Evolutionary conservation across 768 basidiomycete species (phyloP).

Genomic region (Amanita phalloides): DNA sequence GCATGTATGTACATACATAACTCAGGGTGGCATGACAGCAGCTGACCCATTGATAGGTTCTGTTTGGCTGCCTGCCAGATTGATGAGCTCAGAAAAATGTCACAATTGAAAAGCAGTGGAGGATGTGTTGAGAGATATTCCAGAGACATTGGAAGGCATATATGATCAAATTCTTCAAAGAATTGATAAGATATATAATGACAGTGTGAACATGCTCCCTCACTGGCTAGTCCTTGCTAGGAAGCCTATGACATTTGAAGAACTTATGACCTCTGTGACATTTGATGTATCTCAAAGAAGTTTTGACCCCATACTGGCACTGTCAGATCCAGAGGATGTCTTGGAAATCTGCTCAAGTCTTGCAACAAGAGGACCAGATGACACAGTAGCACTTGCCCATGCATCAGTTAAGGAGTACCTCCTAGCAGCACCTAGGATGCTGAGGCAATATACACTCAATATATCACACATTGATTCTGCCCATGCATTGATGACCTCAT

Average conservation of each 20-base stretch:
- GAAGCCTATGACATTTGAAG: background rate
- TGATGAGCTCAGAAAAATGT: background rate
- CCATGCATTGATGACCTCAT: too few species aligned
- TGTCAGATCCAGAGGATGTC: background rate
- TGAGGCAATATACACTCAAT: too few species aligned
- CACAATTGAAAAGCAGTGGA: background rate
- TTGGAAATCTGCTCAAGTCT: background rate
- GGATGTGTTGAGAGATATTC: background rate
- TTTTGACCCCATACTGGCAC: background rate
- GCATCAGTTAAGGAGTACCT: background rate
- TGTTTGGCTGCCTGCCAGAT: background rate
- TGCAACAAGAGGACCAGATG: background rate
- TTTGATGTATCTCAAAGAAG: background rate
- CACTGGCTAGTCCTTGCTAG: background rate
- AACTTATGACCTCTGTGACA: background rate
- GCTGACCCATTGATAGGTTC: background rate
- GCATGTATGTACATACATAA: background rate
- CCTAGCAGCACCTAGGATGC: too few species aligned
- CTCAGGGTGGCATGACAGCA: too few species aligned
- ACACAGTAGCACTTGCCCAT: background rate
- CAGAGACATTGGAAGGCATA: background rate
- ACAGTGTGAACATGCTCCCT: background rate
- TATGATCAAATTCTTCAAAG: constrained; percentile 3
- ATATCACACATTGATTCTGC: too few species aligned
- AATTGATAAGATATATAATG: background rate